Conservation (phyloP, 2,329 filamentous ascomycete species). For the Calonectria ilicicola region DNA sequence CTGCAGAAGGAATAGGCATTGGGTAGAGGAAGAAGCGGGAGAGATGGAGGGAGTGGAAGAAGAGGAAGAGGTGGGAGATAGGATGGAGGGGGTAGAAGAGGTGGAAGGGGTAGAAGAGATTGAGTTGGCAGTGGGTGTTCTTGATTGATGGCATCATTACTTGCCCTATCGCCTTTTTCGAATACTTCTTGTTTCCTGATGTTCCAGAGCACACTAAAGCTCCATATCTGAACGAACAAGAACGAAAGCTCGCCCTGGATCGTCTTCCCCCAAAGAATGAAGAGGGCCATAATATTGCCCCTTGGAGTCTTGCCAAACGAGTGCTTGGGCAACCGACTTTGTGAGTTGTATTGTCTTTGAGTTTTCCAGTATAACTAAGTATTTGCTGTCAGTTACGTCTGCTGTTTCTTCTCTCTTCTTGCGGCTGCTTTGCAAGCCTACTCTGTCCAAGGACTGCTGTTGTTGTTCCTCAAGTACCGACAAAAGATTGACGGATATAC, state of each 20-base stretch:
- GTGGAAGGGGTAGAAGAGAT: no score
- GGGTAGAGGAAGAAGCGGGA: no score
- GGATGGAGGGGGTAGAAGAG: no score
- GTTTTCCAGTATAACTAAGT: no score
- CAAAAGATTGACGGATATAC: slow-evolving; percentile 34
- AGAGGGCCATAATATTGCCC: slow-evolving; percentile 49
- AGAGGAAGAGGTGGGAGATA: no score
- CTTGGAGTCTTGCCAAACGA: slow-evolving; percentile 45
- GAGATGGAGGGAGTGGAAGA: no score
- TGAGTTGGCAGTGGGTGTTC: slow-evolving; percentile 64
- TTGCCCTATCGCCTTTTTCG: slow-evolving; percentile 35
- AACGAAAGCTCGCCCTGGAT: slow-evolving; percentile 47
- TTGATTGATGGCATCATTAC: slow-evolving; percentile 41
- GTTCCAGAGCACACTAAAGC: slow-evolving; percentile 51
- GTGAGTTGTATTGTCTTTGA: slow-evolving; percentile 34
- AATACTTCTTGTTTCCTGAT: slow-evolving; percentile 39
- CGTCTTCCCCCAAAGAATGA: slow-evolving; percentile 47
- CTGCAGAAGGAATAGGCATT: no score
- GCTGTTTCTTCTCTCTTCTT: slow-evolving; percentile 46
- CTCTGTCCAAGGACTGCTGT: slow-evolving; percentile 39
- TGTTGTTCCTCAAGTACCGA: slow-evolving; percentile 39
- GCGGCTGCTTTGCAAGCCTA: slow-evolving; percentile 36
- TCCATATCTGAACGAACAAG: slow-evolving; percentile 48
- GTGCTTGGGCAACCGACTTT: slow-evolving; percentile 43
- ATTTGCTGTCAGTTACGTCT: slow-evolving; percentile 14